Evolutionary conservation across 148 eudicot species (phyloP).

Genomic region (Rhododendron vialii): DNA sequence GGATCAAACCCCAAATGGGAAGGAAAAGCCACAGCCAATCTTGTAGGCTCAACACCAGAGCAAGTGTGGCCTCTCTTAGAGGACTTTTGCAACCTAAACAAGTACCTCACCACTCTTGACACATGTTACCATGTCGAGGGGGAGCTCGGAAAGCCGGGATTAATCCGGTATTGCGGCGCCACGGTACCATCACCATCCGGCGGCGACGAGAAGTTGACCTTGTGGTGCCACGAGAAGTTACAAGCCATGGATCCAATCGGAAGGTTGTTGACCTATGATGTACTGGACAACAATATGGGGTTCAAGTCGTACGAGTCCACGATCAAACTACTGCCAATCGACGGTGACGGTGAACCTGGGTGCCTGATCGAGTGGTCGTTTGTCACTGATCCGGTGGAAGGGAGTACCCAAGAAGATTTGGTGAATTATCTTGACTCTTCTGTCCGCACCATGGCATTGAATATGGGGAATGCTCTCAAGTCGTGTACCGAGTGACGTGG

Average conservation of each 20-base stretch:
- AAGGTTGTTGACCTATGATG: conserved; percentile 14
- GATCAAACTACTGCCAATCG: conserved; percentile 1
- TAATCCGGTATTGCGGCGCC: conserved; percentile 39
- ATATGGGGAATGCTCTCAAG: conserved; percentile 10
- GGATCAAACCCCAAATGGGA: conserved; percentile 37
- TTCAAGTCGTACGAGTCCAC: conserved; percentile 9
- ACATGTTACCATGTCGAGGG: conserved; percentile 37
- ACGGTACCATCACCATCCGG: conserved; percentile 9
- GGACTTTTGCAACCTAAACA: conserved; percentile 40
- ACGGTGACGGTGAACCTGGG: conserved; percentile 3
- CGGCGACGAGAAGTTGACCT: conserved; percentile 6
- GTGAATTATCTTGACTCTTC: conserved; percentile 13
- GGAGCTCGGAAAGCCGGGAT: conserved; percentile 28
- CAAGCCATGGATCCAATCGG: conserved; percentile 24
- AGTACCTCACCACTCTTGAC: conserved; percentile 29
- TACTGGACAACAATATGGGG: conserved; percentile 18
- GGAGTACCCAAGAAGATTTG: conserved; percentile 12
- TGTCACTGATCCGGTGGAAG: conserved; percentile 19
- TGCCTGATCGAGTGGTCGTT: conserved; percentile 23
- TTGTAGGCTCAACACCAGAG: conserved; percentile 23
- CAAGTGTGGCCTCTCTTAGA: conserved; percentile 52
- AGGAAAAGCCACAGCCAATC: conserved; percentile 43
- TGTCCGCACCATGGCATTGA: conserved; percentile 10
- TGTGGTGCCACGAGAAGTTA: conserved; percentile 40
- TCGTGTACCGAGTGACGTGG: not conserved